Base-by-base conservation (phyloP, 345 rosid species). In the Excoecaria cochinchinensis region DNA sequence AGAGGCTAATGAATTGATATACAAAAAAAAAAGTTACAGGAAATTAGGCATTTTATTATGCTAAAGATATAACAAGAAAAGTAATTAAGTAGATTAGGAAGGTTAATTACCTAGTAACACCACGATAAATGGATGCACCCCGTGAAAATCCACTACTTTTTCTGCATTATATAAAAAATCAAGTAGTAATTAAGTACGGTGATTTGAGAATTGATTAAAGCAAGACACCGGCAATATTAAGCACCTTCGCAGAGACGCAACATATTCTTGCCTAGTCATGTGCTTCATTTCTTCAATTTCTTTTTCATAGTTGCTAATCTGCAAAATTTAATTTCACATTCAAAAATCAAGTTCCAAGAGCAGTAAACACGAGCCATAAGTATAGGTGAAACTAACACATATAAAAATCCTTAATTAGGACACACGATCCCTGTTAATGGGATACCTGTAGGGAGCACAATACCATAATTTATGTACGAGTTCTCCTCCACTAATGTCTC, bases 101-200 rank as follows among this genome's bases (percentile, higher is more conserved):
- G 5, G 12, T 21, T 19, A 52, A 36, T 11, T 74, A 79, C 82
- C 82, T 79, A 17, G 82, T 79, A 16, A 79, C 82, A 71, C 82
- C 82, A 47, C 82, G 76, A 48, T 79, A 79, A 0, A 79, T 79
- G 72, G 82, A 79, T 59, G 82, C 82, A 47, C 82, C 82, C 6
- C 82, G 76, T 22, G 82, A 79, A 40, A 79, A 79, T 36, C 82
- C 82, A 51, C 82, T 79, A 25, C 82, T 79, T 58, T 75, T 79
- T 56, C 82, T 79, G 82, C 67, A 57, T 53, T 46, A 58, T 42
- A 42, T 22, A 60, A 1, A 2, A 55, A 5, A 31, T 31, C 31
- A 31, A 31, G 31, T 0, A 31, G 31, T 31, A 31, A 31, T 31
- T 31, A 2, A 31, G 31, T 31, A 31, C 4, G 8, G 60, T 44